These are phyloP conservation scores for Euphorbia pulcherrima DNA, from an alignment of 345 rosid genomes.

Conservation along the genomic window DNA sequence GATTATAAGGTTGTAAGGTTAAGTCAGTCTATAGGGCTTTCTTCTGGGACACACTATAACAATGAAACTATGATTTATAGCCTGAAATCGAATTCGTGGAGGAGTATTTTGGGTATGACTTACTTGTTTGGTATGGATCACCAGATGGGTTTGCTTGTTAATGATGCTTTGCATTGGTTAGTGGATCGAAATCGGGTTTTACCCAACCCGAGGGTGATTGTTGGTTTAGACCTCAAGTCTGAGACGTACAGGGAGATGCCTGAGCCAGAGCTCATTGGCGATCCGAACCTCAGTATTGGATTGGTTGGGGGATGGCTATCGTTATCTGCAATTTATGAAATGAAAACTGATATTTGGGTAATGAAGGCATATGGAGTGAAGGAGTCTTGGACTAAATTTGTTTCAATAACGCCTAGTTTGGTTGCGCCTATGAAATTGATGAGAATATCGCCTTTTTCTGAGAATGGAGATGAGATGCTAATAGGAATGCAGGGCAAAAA, in stretches of 20 bases:
- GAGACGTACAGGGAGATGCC: not conserved
- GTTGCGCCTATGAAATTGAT: no score
- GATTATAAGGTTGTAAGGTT: not conserved
- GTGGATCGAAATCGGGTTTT: not conserved
- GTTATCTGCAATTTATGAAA: no score
- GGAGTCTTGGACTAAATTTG: no score
- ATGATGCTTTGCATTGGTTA: constrained; percentile 9
- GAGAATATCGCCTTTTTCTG: no score
- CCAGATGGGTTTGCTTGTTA: not conserved
- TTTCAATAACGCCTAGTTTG: no score
- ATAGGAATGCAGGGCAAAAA: no score
- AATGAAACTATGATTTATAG: not conserved
- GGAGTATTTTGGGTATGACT: not conserved
- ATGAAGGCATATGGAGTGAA: no score
- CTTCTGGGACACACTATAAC: not conserved
- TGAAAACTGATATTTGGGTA: no score
- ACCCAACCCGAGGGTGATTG: not conserved
- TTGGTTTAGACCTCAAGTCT: not conserved
- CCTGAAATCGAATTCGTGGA: not conserved
- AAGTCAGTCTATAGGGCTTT: not conserved
- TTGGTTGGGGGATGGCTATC: no score
- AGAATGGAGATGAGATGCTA: no score
- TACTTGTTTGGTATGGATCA: not conserved
- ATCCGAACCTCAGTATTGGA: no score
- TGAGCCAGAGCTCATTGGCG: not conserved